phyloP scores from a whole-genome alignment of 345 rosid genomes.

The Reutealis trisperma region DNA sequence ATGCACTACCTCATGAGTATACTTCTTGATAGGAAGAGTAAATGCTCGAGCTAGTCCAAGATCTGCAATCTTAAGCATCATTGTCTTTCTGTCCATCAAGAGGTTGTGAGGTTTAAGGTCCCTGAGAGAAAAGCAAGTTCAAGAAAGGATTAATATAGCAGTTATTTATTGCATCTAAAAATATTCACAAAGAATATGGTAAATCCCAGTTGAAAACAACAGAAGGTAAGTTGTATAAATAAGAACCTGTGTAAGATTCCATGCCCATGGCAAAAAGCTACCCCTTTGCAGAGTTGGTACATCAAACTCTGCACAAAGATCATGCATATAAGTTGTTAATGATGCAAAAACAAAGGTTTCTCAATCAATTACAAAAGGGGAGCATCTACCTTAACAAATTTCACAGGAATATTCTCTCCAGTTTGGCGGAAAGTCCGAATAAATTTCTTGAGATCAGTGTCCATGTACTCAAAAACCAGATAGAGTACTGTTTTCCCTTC shows the following conservation, averaged over 20 bases:
- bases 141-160: constrained; percentile 1
- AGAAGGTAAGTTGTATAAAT: background rate
- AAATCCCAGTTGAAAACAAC: no score
- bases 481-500: constrained; percentile 90
- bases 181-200: background rate
- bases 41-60: constrained; percentile 88
- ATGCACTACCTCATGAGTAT: constrained; percentile 81
- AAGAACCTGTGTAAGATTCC: constrained; percentile 88
- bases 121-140: constrained; percentile 35
- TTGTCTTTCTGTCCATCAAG: constrained; percentile 73
- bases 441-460: constrained; percentile 86
- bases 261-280: constrained; percentile 94
- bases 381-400: constrained; percentile 47
- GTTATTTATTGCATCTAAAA: background rate
- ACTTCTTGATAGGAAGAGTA: constrained; percentile 92
- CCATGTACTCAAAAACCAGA: constrained; percentile 90
- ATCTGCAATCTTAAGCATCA: constrained; percentile 90
- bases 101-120: constrained; percentile 97
- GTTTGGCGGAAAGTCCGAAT: constrained; percentile 71
- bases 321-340: background rate
- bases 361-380: background rate
- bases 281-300: constrained; percentile 96
- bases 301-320: constrained; percentile 67
- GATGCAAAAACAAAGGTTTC: background rate
- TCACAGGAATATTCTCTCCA: constrained; percentile 53